Evolutionary conservation across 2,329 filamentous ascomycete genomes (phyloP).

Genomic region (Alternaria ethzedia): DNA sequence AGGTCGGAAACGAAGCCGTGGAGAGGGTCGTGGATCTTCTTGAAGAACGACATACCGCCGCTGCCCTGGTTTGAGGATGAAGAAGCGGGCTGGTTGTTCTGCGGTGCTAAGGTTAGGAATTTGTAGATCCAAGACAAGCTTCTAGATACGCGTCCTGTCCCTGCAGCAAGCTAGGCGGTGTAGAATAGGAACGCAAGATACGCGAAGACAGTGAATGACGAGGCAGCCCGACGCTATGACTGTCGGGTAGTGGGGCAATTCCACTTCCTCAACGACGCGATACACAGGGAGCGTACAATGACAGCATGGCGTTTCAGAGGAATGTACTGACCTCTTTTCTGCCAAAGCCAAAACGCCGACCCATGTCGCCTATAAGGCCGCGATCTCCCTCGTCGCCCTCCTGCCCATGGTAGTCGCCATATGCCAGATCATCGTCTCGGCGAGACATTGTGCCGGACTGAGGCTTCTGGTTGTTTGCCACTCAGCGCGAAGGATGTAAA

Average conservation of each 20-base stretch:
- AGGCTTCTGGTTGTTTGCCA: slow-evolving; percentile 13
- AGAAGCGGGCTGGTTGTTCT: slow-evolving; percentile 32
- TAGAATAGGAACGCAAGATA: background rate
- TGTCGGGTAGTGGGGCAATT: slow-evolving; percentile 15
- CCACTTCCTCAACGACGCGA: slow-evolving; percentile 15
- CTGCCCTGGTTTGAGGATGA: slow-evolving; percentile 34
- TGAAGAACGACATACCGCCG: slow-evolving; percentile 55
- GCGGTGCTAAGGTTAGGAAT: background rate
- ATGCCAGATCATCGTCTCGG: slow-evolving; percentile 61
- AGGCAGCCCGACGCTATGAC: slow-evolving; percentile 18
- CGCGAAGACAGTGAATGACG: slow-evolving; percentile 8
- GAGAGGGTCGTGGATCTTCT: slow-evolving; percentile 61
- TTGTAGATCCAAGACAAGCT: background rate
- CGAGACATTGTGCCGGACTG: slow-evolving; percentile 38
- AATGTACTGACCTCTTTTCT: slow-evolving; percentile 39
- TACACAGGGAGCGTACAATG: slow-evolving; percentile 19
- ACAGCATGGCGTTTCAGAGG: slow-evolving; percentile 22
- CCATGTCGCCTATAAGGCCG: slow-evolving; percentile 61
- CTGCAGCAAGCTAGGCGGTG: slow-evolving; percentile 6
- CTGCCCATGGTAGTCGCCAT: slow-evolving; percentile 58
- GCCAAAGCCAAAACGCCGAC: slow-evolving; percentile 52
- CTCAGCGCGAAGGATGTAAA: background rate
- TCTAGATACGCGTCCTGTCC: background rate
- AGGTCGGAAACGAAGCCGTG: slow-evolving; percentile 59
- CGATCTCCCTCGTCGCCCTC: slow-evolving; percentile 52